Evolutionary conservation across 2,329 filamentous ascomycete genomes (phyloP), one percentile per base, ranked within the genome.

Genomic region (Talaromyces atroroseus): DNA sequence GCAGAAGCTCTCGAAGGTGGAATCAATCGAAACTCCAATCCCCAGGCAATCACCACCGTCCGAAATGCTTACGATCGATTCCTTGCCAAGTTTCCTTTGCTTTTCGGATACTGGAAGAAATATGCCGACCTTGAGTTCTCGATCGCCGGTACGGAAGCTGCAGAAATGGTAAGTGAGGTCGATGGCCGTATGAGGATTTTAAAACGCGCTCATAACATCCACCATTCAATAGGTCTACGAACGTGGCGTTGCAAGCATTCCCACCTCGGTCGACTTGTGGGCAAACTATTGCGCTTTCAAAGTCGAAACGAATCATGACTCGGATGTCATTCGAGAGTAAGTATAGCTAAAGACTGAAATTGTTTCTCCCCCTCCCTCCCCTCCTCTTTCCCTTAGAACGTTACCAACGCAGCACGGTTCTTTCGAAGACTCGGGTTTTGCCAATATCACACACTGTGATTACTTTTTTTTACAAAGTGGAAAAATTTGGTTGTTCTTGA

Each of bases 81-180:
- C 69, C 86, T 99, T 21, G 84, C 89, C 59, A 96, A 96, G 69
- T 99, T 96, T 63, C 94, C 94, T 2, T 82, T 97, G 11, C 84
- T 97, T 40, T 99, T 97, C 67, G 94, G 92, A 52, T 99, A 97
- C 78, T 99, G 94, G 94, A 97, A 97, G 79, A 97, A 96, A 72
- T 99, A 97, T 80, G 94, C 94, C 68, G 92, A 97, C 67, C 81
- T 95, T 61, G 94, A 99, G 69, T 99, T 99, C 76, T 91, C 91
- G 51, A 96, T 99, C 62, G 91, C 91, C 4, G 94, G 94, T 18
- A 95, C 94, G 5, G 94, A 99, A 78, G 92, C 92, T 45, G 94
- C 94, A 54, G 94, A 97, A 74, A 95, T 96, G 88, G 91, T 96
- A 73, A 67, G 82, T 14, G 26, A 24, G 52, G 32, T 8, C 38